A percentile compares a stretch with the other conserved stretches of the same genome.
These are phyloP conservation scores for Aspergillus incahuasiensis DNA, from an alignment of 495 filamentous ascomycete species.

Conservation along the genomic window DNA sequence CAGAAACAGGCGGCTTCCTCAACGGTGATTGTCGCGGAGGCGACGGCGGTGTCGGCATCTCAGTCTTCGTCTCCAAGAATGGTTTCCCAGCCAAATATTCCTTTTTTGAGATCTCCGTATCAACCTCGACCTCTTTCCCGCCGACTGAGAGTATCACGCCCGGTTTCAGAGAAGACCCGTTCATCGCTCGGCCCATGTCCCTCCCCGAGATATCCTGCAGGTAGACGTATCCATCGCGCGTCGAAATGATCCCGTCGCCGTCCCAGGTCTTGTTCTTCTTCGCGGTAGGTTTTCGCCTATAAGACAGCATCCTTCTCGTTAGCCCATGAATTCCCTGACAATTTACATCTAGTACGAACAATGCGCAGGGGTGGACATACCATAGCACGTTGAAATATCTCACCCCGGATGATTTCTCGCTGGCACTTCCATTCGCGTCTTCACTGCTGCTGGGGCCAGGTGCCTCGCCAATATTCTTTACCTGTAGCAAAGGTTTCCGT, in stretches of 20 bases:
- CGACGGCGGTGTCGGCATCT: slow-evolving; percentile 13
- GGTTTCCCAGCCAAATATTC: slow-evolving; percentile 59
- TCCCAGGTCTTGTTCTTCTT: slow-evolving; percentile 90
- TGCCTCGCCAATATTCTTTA: slow-evolving; percentile 23
- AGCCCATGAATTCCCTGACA: not conserved
- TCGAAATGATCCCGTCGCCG: slow-evolving; percentile 68
- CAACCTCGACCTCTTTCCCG: slow-evolving; percentile 73
- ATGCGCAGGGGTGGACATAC: not conserved
- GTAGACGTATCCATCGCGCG: slow-evolving; percentile 53
- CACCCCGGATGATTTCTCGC: slow-evolving; percentile 30
- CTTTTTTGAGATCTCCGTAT: slow-evolving; percentile 56
- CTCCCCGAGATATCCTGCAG: slow-evolving; percentile 63
- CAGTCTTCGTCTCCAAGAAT: slow-evolving; percentile 35
- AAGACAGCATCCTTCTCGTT: not conserved
- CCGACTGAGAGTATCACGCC: slow-evolving; percentile 61
- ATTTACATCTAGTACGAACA: not conserved
- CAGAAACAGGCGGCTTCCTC: slow-evolving; percentile 23
- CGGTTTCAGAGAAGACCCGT: slow-evolving; percentile 47
- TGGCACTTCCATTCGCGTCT: slow-evolving; percentile 6
- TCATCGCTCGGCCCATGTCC: slow-evolving; percentile 59
- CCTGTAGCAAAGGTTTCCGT: slow-evolving; percentile 31
- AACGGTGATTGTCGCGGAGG: slow-evolving; percentile 1
- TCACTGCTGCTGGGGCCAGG: not conserved
- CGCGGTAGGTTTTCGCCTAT: slow-evolving; percentile 66
- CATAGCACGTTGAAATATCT: slow-evolving; percentile 62